A percentile compares a stretch with the other conserved stretches of the same genome.
Evolutionary conservation across 2,329 filamentous ascomycete species (phyloP).

Genomic region (Penicillium sp.): DNA sequence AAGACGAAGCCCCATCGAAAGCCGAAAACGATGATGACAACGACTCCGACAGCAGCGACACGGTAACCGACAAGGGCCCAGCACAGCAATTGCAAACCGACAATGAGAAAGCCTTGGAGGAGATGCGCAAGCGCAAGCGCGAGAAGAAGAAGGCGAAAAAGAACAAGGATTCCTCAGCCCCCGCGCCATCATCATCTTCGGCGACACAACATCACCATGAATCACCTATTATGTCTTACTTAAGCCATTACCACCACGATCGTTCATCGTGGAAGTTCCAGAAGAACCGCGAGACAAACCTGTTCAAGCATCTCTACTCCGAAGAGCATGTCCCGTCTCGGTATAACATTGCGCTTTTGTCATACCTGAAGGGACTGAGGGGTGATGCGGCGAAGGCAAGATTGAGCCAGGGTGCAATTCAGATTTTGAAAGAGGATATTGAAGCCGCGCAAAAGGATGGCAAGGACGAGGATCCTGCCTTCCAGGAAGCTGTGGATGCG

Average conservation of each 20-base stretch:
- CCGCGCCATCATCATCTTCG: conserved; percentile 6
- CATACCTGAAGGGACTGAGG: conserved; percentile 78
- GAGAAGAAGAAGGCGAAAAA: conserved; percentile 28
- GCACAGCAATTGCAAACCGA: conserved; percentile 12
- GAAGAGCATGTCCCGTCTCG: conserved; percentile 67
- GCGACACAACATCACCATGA: conserved; percentile 26
- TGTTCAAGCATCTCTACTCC: conserved; percentile 81
- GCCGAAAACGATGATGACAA: neutral
- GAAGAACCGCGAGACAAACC: conserved; percentile 83
- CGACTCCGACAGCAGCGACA: conserved; percentile 4
- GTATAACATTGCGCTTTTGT: conserved; percentile 68
- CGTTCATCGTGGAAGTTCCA: conserved; percentile 88
- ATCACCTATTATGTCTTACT: conserved; percentile 69
- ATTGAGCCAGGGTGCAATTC: conserved; percentile 65
- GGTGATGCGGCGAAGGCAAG: conserved; percentile 67
- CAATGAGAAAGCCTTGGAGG: conserved; percentile 19
- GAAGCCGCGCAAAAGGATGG: conserved; percentile 37
- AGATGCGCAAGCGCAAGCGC: conserved; percentile 33
- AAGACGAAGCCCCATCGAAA: conserved; percentile 9
- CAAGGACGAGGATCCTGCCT: conserved; percentile 23
- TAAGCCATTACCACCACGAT: conserved; percentile 71
- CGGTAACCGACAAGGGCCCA: conserved; percentile 21
- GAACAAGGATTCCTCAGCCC: conserved; percentile 6
- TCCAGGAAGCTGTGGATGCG: conserved; percentile 54
- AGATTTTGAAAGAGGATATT: conserved; percentile 51